Evolutionary conservation across 2,329 filamentous ascomycete genomes (phyloP).

Genomic region (Alternaria brassicicola): DNA sequence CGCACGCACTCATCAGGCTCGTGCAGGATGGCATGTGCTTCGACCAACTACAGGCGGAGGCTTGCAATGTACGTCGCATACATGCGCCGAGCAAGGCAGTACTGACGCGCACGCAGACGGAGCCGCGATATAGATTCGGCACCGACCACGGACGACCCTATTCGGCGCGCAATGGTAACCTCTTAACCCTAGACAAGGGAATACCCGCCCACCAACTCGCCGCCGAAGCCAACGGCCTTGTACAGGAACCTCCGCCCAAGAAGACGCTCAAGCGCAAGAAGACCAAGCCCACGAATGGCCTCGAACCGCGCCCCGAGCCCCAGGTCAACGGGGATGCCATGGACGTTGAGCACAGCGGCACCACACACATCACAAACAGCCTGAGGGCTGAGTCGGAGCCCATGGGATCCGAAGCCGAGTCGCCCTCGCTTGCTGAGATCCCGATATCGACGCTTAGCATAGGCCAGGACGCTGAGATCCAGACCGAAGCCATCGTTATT

Average conservation of each 20-base stretch:
- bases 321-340: constrained; percentile 55
- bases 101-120: constrained; percentile 35
- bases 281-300: constrained; percentile 40
- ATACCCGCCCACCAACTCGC: constrained; percentile 45
- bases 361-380: constrained; percentile 35
- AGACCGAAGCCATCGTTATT: constrained; percentile 45
- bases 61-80: constrained; percentile 37
- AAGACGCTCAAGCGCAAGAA: constrained; percentile 46
- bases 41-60: constrained; percentile 51
- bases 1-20: constrained; percentile 64
- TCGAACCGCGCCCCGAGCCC: constrained; percentile 38
- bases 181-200: constrained; percentile 45
- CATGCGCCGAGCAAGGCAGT: not conserved
- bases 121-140: constrained; percentile 47
- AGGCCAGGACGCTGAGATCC: constrained; percentile 45
- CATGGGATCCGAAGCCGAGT: constrained; percentile 46
- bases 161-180: constrained; percentile 46
- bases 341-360: constrained; percentile 52
- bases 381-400: constrained; percentile 46
- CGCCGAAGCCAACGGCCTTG: constrained; percentile 41
- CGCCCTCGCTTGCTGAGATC: constrained; percentile 46
- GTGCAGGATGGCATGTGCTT: constrained; percentile 67
- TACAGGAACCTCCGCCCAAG: constrained; percentile 40
- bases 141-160: constrained; percentile 49
- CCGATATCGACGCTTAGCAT: constrained; percentile 49